These are phyloP conservation scores for Combretum micranthum DNA, from an alignment of 345 rosid species.

Conservation along the genomic window DNA sequence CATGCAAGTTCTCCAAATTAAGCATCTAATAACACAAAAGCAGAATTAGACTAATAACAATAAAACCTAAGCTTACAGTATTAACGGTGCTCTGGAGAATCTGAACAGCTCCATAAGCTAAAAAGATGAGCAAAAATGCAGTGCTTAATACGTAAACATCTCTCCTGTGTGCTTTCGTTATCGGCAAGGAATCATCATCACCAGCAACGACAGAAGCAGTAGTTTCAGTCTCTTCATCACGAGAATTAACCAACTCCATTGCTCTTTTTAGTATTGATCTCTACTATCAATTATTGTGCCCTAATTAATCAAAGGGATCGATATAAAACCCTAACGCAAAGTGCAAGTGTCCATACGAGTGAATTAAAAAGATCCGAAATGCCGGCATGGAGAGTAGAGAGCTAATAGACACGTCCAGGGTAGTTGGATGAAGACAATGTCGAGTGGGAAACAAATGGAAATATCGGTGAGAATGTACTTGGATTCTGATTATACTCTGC, in stretches of 20 bases:
- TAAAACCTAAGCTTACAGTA: conserved; percentile 34
- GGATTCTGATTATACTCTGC: no score
- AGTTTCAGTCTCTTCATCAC: neutral
- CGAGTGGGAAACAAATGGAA: neutral
- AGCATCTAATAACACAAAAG: neutral
- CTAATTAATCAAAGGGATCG: neutral
- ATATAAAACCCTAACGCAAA: conserved; percentile 11
- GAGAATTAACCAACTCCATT: neutral
- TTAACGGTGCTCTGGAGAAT: conserved; percentile 80
- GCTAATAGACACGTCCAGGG: conserved; percentile 14
- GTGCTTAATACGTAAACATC: conserved; percentile 78
- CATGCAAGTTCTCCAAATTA: no score
- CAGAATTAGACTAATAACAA: neutral
- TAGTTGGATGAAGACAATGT: neutral
- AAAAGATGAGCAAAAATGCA: conserved; percentile 70
- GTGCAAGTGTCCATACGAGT: conserved; percentile 19
- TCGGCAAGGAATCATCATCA: neutral
- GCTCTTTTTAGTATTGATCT: neutral
- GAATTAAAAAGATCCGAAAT: conserved; percentile 19
- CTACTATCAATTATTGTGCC: neutral
- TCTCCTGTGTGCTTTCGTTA: conserved; percentile 21
- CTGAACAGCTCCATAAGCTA: conserved; percentile 93
- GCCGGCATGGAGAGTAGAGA: conserved; percentile 29
- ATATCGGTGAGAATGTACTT: neutral
- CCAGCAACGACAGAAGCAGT: neutral